Evolutionary conservation across 768 basidiomycete species (phyloP).

Genomic region (Rhizopogon vinicolor): DNA sequence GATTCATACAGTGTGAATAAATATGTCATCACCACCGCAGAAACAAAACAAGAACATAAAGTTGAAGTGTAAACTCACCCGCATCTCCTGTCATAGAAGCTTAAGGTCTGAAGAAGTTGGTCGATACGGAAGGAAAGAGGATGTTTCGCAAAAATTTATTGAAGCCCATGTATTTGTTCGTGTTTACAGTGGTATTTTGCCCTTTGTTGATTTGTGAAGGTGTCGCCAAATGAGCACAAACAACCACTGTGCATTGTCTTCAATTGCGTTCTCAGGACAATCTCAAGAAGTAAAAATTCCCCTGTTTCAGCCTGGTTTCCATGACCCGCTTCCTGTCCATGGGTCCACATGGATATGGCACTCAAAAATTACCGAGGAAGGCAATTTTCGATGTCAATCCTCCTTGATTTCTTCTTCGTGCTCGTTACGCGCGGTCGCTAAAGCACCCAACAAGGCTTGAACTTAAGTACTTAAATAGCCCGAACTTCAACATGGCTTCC

Average conservation of each 20-base stretch:
- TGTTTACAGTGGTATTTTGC: conserved; percentile 1
- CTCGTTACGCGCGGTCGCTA: conserved; percentile 1
- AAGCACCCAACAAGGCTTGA: not conserved
- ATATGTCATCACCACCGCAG: conserved; percentile 47
- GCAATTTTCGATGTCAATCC: conserved; percentile 1
- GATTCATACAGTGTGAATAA: conserved; percentile 78
- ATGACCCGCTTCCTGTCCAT: conserved; percentile 1
- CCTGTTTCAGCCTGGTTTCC: conserved; percentile 1
- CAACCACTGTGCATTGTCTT: conserved; percentile 7
- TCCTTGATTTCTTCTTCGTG: conserved; percentile 2
- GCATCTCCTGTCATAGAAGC: not conserved
- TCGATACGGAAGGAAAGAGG: not conserved
- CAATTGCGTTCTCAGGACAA: not conserved
- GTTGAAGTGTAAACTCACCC: conserved; percentile 14
- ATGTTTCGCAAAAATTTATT: not conserved
- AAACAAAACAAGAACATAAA: conserved; percentile 4
- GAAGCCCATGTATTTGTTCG: not conserved
- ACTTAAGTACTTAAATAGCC: conserved; percentile 7
- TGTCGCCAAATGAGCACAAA: conserved; percentile 13
- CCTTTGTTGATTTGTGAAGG: conserved; percentile 14
- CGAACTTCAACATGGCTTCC: not conserved
- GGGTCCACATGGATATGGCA: not conserved
- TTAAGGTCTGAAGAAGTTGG: not conserved
- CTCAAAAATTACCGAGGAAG: not conserved
- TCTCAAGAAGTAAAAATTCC: not conserved